Percentiles rank a stretch among this genome's conserved stretches.
Conservation (phyloP, 2,329 filamentous ascomycete species). For the Fusarium buharicum region DNA sequence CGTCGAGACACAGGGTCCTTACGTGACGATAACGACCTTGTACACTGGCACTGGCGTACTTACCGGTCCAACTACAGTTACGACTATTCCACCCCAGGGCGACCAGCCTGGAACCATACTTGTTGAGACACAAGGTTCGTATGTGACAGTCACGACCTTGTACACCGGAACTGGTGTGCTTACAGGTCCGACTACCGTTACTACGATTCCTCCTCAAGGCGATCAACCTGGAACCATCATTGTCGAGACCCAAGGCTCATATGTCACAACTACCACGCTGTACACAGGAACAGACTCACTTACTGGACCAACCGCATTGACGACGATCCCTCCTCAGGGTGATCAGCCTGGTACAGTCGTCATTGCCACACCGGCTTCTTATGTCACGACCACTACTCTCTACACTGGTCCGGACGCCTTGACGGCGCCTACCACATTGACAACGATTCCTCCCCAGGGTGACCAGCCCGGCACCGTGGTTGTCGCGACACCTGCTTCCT, state of each 20-base stretch:
- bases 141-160: constrained; percentile 20
- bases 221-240: constrained; percentile 25
- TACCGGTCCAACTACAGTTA: not conserved
- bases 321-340: constrained; percentile 11
- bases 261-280: constrained; percentile 9
- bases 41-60: too few relatives aligned
- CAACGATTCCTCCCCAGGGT: constrained; percentile 7
- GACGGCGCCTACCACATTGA: constrained; percentile 15
- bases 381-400: constrained; percentile 10
- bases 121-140: constrained; percentile 19
- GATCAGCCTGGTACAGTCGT: constrained; percentile 24
- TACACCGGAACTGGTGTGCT: constrained; percentile 22
- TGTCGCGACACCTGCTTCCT: constrained; percentile 25
- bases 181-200: constrained; percentile 17
- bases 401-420: constrained; percentile 17
- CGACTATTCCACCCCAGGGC: constrained; percentile 1
- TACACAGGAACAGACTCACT: constrained; percentile 19
- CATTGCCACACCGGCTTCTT: constrained; percentile 13
- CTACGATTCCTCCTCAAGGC: constrained; percentile 14
- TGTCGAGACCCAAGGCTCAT: constrained; percentile 7
- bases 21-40: constrained; percentile 1
- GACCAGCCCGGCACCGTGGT: constrained; percentile 25
- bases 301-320: constrained; percentile 15
- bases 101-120: constrained; percentile 7
- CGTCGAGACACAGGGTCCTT: constrained; percentile 10